Evolutionary conservation across 257 asterid species (phyloP).

Genomic region (Solanum etuberosum): DNA sequence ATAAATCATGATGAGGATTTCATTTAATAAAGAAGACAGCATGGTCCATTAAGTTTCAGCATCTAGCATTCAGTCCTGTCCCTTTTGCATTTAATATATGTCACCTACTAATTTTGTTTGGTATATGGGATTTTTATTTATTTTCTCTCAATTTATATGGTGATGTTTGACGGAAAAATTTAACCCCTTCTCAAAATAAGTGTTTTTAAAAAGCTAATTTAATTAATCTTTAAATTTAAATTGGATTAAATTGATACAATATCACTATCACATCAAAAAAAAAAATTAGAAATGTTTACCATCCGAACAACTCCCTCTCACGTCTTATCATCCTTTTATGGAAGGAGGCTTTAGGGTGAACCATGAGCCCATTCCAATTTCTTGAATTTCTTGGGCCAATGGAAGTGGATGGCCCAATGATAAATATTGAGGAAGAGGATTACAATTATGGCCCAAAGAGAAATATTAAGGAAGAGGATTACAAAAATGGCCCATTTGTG

Average conservation of each 20-base stretch:
- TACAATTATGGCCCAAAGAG: not conserved
- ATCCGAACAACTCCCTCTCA: not conserved
- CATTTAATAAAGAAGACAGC: not conserved
- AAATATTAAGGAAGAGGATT: not conserved
- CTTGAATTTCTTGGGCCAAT: not conserved
- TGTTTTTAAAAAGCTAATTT: not conserved
- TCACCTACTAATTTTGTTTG: not conserved
- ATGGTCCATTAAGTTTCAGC: not conserved
- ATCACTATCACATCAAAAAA: not conserved
- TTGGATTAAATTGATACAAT: not conserved
- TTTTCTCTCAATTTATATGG: not conserved
- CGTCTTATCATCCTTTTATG: not conserved
- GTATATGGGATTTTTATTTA: not conserved
- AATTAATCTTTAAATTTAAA: not conserved
- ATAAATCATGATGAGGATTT: not conserved
- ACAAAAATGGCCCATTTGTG: not conserved
- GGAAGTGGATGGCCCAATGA: not conserved
- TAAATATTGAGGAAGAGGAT: not conserved
- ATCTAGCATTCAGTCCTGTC: not conserved
- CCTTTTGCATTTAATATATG: not conserved
- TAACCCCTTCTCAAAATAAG: not conserved
- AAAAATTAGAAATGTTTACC: rapidly evolving
- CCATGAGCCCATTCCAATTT: not conserved
- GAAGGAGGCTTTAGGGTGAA: not conserved
- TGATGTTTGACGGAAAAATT: not conserved